These are phyloP conservation scores for Tanacetum coccineum DNA, from an alignment of 129 eudicot species.

Conservation along the genomic window DNA sequence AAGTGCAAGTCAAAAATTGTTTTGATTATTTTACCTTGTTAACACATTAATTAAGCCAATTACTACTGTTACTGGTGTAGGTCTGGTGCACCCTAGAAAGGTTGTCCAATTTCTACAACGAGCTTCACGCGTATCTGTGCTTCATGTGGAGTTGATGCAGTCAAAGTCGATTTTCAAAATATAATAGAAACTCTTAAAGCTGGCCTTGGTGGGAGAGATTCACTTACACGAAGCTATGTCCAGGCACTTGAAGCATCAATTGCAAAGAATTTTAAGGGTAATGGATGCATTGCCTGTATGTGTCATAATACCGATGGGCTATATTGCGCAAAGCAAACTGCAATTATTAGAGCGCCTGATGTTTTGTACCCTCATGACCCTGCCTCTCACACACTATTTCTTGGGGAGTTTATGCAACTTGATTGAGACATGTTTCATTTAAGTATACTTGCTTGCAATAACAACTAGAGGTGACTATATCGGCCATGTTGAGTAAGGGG, in stretches of 20 bases:
- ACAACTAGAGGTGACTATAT: neutral
- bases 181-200: constrained; percentile 86
- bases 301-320: constrained; percentile 84
- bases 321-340: constrained; percentile 74
- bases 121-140: constrained; percentile 86
- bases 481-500: neutral
- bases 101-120: constrained; percentile 74
- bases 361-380: constrained; percentile 88
- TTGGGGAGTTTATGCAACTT: constrained; percentile 90
- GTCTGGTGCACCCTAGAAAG: constrained; percentile 83
- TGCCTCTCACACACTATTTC: constrained; percentile 81
- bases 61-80: too few relatives aligned
- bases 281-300: too few relatives aligned
- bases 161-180: constrained; percentile 93
- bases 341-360: constrained; percentile 80
- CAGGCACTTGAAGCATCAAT: constrained; percentile 95
- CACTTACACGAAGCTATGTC: constrained; percentile 68
- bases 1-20: too few relatives aligned
- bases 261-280: constrained; percentile 64
- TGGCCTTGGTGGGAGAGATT: constrained; percentile 82
- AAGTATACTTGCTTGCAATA: constrained; percentile 37
- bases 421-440: constrained; percentile 99
- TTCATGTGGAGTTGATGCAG: constrained; percentile 94
- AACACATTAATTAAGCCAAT: too few relatives aligned
- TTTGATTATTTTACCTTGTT: too few relatives aligned